Conservation (phyloP, 805 yeast species). For the Cyberlindnera amylophila region DNA sequence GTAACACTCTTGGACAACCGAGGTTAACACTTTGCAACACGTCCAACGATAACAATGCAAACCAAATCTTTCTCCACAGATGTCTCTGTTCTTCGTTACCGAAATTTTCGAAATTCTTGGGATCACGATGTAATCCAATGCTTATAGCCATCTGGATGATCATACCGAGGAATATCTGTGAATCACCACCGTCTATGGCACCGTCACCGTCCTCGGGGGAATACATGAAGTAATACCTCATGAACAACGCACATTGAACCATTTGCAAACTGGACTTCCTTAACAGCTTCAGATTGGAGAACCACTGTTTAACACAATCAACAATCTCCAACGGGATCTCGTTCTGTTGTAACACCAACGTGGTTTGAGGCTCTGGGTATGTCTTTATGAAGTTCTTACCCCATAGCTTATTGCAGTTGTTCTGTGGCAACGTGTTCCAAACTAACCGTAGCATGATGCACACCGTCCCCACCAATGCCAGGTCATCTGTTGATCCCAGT, state of each 20-base stretch:
- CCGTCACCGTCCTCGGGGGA: conserved; percentile 62
- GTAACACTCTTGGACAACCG: conserved; percentile 38
- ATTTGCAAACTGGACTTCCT: conserved; percentile 44
- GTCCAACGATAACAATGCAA: conserved; percentile 39
- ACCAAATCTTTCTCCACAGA: conserved; percentile 60
- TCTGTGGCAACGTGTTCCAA: conserved; percentile 51
- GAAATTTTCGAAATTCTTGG: conserved; percentile 46
- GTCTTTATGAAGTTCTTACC: conserved; percentile 17
- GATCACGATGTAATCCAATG: conserved; percentile 68
- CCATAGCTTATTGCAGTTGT: conserved; percentile 24
- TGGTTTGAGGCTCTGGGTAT: conserved; percentile 19
- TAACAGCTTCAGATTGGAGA: conserved; percentile 39
- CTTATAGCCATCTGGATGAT: conserved; percentile 64
- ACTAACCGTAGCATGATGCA: conserved; percentile 50
- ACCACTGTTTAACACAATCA: conserved; percentile 43
- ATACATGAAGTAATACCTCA: conserved; percentile 50
- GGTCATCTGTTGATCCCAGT: conserved; percentile 36
- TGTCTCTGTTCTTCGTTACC: conserved; percentile 39
- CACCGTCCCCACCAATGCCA: conserved; percentile 47
- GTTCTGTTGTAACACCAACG: conserved; percentile 32
- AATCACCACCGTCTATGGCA: conserved; percentile 54
- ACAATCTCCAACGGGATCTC: conserved; percentile 37
- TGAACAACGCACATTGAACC: conserved; percentile 56
- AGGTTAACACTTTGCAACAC: conserved; percentile 38
- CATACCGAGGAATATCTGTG: conserved; percentile 52